phyloP scores from a whole-genome alignment of 768 basidiomycete genomes.

The Scleroderma citrinum region DNA sequence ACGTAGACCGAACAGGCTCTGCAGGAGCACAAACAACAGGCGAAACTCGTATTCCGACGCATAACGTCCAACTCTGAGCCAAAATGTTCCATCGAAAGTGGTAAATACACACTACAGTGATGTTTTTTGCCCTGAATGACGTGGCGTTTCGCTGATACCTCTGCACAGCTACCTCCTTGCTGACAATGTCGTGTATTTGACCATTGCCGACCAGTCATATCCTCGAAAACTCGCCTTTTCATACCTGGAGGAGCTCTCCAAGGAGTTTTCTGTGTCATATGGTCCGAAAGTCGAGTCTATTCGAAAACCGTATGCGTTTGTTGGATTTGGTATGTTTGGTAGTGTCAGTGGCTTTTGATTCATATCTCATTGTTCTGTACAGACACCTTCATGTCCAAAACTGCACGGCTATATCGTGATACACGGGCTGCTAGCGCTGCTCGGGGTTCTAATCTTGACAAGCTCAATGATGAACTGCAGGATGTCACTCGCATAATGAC shows the following conservation, averaged over 20 bases:
- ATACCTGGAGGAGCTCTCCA: constrained; percentile 93
- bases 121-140: constrained; percentile 27
- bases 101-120: constrained; percentile 92
- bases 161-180: constrained; percentile 81
- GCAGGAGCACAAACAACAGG: constrained; percentile 97
- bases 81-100: constrained; percentile 94
- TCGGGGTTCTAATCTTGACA: constrained; percentile 64
- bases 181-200: constrained; percentile 91
- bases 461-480: constrained; percentile 91
- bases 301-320: constrained; percentile 97
- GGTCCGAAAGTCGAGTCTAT: constrained; percentile 89
- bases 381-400: constrained; percentile 99
- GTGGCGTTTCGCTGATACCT: constrained; percentile 4
- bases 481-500: constrained; percentile 99
- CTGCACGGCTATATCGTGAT: constrained; percentile 90
- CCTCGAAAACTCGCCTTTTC: constrained; percentile 96
- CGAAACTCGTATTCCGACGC: constrained; percentile 93
- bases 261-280: constrained; percentile 91
- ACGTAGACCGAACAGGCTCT: constrained; percentile 84
- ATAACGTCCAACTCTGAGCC: constrained; percentile 94
- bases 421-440: constrained; percentile 78
- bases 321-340: constrained; percentile 81
- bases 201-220: constrained; percentile 95
- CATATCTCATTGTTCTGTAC: constrained; percentile 2
- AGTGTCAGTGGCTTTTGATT: neutral